Conservation (phyloP, 768 basidiomycete species). For the Tylopilus sp. region DNA sequence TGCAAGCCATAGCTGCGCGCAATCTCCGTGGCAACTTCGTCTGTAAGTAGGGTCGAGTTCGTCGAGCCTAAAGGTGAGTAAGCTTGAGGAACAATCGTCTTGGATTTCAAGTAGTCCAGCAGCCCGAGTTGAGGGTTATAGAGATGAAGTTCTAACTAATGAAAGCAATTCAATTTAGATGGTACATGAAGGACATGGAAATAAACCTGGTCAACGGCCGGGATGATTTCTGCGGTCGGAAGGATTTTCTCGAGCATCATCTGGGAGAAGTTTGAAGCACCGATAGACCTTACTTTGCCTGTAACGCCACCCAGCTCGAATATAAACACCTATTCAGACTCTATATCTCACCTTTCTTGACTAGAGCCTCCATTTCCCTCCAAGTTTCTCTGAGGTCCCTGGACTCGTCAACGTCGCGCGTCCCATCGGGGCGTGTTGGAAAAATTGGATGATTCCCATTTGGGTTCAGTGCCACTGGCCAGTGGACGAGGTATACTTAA, state of each 20-base stretch:
- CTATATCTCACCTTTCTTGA: constrained; percentile 50
- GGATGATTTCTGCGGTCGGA: constrained; percentile 60
- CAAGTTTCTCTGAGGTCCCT: constrained; percentile 75
- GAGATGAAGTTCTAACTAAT: constrained; percentile 67
- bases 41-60: constrained; percentile 60
- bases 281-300: constrained; percentile 67
- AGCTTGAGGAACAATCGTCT: constrained; percentile 70
- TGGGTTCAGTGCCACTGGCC: constrained; percentile 75
- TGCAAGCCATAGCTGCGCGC: constrained; percentile 55
- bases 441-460: constrained; percentile 60
- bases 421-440: constrained; percentile 59
- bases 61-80: constrained; percentile 80
- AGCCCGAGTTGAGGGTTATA: constrained; percentile 76
- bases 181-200: neutral
- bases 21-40: constrained; percentile 57
- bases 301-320: constrained; percentile 4
- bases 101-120: constrained; percentile 54
- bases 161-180: neutral
- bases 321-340: neutral
- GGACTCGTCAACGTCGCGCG: constrained; percentile 61
- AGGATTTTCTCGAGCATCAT: constrained; percentile 67
- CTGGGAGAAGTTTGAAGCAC: constrained; percentile 75
- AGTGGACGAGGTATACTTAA: constrained; percentile 66
- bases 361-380: constrained; percentile 76
- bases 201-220: constrained; percentile 70